Conservation (phyloP, 352 stramenopile species). For the Pythium inflatum region DNA sequence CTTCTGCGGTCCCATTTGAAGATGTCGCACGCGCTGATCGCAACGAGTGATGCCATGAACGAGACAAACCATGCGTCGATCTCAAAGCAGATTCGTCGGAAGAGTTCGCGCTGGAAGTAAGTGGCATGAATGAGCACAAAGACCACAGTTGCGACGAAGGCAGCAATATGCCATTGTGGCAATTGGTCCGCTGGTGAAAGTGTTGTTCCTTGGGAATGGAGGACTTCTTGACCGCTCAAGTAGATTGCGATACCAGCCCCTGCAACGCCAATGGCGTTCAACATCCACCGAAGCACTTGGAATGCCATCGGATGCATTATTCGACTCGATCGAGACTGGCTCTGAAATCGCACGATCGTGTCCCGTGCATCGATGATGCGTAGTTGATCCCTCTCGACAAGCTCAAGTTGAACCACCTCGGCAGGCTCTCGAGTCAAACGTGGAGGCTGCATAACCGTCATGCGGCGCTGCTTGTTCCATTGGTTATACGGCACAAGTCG, state of each 20-base stretch:
- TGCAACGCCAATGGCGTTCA: constrained; percentile 1
- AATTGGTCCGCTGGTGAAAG: background rate
- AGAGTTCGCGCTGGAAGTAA: constrained; percentile 16
- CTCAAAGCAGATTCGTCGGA: constrained; percentile 9
- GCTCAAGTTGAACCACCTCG: constrained; percentile 5
- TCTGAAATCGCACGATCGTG: background rate
- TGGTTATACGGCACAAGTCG: constrained; percentile 16
- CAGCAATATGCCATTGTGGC: constrained; percentile 1
- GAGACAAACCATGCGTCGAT: constrained; percentile 33
- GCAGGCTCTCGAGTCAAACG: background rate
- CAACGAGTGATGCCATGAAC: constrained; percentile 9
- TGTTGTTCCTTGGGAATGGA: background rate
- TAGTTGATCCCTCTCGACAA: constrained; percentile 20
- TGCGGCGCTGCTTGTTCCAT: constrained; percentile 9
- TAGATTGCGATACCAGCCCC: background rate
- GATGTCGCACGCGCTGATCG: constrained; percentile 9
- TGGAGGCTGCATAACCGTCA: background rate
- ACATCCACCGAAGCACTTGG: background rate
- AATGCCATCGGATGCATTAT: background rate
- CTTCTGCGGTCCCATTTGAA: constrained; percentile 23
- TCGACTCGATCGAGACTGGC: background rate
- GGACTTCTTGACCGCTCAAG: constrained; percentile 1
- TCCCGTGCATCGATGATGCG: constrained; percentile 21
- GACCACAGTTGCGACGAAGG: background rate
- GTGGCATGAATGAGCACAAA: constrained; percentile 6